Evolutionary conservation across 306 rosid species (phyloP).

Genomic region (Cyclanthera cordifolia): DNA sequence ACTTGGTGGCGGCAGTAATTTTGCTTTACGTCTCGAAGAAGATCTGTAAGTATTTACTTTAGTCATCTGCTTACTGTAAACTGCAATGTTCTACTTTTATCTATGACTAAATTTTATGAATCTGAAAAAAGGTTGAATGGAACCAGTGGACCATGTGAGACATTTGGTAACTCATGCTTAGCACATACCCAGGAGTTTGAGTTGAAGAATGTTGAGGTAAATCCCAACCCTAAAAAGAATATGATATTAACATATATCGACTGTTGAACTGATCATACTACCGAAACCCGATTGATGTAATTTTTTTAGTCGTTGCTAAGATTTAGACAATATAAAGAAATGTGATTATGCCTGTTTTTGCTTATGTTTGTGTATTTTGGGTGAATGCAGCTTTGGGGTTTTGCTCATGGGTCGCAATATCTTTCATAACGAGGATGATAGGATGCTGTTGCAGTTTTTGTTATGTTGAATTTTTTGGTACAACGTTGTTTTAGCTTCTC

Average conservation of each 20-base stretch:
- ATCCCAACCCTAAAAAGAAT: neutral
- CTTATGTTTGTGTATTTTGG: conserved; percentile 5
- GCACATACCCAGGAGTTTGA: conserved; percentile 82
- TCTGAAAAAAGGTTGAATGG: conserved; percentile 53
- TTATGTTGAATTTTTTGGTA: neutral
- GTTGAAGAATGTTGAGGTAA: conserved; percentile 83
- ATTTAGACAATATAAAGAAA: neutral
- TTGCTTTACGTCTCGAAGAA: conserved; percentile 69
- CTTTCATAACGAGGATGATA: conserved; percentile 17
- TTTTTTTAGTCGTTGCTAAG: neutral
- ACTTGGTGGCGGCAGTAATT: conserved; percentile 86
- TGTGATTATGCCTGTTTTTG: neutral
- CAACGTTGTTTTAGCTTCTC: neutral
- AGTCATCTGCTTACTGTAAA: neutral
- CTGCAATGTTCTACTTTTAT: neutral
- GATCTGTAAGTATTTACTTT: conserved; percentile 60
- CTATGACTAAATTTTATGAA: neutral
- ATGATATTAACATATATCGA: neutral
- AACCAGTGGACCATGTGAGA: conserved; percentile 79
- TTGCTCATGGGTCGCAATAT: conserved; percentile 59
- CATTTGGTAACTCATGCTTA: conserved; percentile 73
- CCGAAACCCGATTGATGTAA: neutral
- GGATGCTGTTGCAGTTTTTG: neutral
- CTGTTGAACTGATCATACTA: too few species aligned
- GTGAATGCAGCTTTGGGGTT: conserved; percentile 89